phyloP scores from a whole-genome alignment of 805 yeast species.

The Metschnikowia arizonensis region DNA sequence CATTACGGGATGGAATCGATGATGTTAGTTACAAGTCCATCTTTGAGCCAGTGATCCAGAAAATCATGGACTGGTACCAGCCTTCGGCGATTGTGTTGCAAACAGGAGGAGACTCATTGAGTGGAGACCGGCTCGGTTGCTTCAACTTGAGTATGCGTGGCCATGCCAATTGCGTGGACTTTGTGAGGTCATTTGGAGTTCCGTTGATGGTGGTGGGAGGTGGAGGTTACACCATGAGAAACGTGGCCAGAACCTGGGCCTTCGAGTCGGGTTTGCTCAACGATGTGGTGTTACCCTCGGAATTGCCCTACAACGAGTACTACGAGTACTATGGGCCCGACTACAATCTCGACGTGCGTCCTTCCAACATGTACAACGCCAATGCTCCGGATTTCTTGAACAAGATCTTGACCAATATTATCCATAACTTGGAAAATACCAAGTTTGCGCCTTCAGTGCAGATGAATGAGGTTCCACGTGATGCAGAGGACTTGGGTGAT shows the following conservation, averaged over 20 bases:
- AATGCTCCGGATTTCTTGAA: conserved; percentile 89
- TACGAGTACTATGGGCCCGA: conserved; percentile 98
- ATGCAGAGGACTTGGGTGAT: conserved; percentile 81
- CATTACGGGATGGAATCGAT: conserved; percentile 89
- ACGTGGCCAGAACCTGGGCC: conserved; percentile 94
- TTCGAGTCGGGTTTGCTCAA: conserved; percentile 87
- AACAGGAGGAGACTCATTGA: conserved; percentile 96
- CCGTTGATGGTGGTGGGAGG: conserved; percentile 96
- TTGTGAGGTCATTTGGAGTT: conserved; percentile 76
- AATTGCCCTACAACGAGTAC: conserved; percentile 90
- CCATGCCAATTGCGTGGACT: conserved; percentile 93
- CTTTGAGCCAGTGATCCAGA: conserved; percentile 81
- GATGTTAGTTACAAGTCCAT: conserved; percentile 81
- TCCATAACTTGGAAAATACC: conserved; percentile 79
- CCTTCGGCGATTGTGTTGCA: conserved; percentile 97
- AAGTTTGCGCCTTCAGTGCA: conserved; percentile 97
- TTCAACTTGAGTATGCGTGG: conserved; percentile 91
- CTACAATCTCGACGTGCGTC: conserved; percentile 89
- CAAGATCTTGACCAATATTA: conserved; percentile 72
- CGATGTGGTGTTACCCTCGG: conserved; percentile 70
- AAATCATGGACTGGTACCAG: conserved; percentile 79
- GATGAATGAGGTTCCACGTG: conserved; percentile 82
- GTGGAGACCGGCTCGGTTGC: conserved; percentile 94
- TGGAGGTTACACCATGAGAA: conserved; percentile 97
- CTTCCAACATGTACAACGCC: conserved; percentile 95